phyloP scores from a whole-genome alignment of 1,139 yeast genomes.

The Geotrichum histeridarum region DNA sequence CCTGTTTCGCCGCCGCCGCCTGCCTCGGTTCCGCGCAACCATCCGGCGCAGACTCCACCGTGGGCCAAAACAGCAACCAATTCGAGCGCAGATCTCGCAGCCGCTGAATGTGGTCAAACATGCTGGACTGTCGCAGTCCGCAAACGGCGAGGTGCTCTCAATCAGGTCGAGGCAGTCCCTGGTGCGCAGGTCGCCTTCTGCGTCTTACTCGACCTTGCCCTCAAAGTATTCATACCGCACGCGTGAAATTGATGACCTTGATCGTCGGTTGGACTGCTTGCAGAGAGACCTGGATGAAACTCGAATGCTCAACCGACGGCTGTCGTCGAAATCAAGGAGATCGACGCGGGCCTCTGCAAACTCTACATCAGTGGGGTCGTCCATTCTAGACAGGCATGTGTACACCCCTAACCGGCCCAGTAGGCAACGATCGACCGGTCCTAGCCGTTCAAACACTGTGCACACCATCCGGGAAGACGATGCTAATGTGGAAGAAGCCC shows the following conservation, averaged over 20 bases:
- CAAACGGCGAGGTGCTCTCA: conserved; percentile 9
- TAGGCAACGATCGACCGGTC: too few relatives aligned
- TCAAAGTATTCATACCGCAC: too few relatives aligned
- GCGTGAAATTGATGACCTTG: background rate
- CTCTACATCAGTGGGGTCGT: too few relatives aligned
- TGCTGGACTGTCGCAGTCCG: conserved; percentile 7
- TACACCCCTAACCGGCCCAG: too few relatives aligned
- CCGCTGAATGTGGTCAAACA: conserved; percentile 12
- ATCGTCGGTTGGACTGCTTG: conserved; percentile 11
- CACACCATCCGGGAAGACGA: too few relatives aligned
- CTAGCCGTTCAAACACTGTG: too few relatives aligned
- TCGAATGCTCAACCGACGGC: conserved; percentile 6
- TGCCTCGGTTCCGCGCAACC: background rate
- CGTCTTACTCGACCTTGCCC: too few relatives aligned
- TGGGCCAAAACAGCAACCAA: background rate
- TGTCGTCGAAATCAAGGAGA: background rate
- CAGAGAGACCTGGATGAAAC: conserved; percentile 16
- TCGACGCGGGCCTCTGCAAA: too few relatives aligned
- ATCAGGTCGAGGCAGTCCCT: background rate
- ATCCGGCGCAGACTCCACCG: background rate
- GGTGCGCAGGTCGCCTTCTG: too few relatives aligned
- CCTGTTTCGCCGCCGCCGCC: conserved; percentile 5
- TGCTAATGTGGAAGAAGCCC: conserved; percentile 29
- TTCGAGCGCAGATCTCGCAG: conserved; percentile 12
- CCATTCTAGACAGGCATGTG: too few relatives aligned